These are phyloP conservation scores for Candida pseudoglaebosa DNA, from an alignment of 805 yeast genomes.

Conservation along the genomic window DNA sequence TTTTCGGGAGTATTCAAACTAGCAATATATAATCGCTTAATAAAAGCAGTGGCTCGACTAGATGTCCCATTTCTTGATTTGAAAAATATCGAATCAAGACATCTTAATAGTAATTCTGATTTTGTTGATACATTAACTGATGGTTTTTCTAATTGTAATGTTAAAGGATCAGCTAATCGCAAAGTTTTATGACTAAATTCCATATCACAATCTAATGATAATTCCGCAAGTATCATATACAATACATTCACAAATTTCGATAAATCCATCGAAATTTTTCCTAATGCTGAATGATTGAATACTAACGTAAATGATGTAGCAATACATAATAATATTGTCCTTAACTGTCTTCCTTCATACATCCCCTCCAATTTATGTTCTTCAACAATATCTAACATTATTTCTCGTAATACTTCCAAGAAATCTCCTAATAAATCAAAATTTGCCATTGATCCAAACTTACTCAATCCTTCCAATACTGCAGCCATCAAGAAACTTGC, in stretches of 20 bases:
- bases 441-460: conserved; percentile 88
- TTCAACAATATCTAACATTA: conserved; percentile 51
- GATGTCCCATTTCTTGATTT: conserved; percentile 64
- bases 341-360: conserved; percentile 41
- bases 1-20: conserved; percentile 82
- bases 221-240: conserved; percentile 61
- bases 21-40: conserved; percentile 70
- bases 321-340: conserved; percentile 77
- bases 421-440: conserved; percentile 91
- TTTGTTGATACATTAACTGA: conserved; percentile 85
- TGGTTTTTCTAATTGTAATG: conserved; percentile 47
- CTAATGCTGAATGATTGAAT: conserved; percentile 56
- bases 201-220: conserved; percentile 75
- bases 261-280: conserved; percentile 74
- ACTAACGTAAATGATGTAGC: conserved; percentile 88
- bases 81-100: conserved; percentile 79
- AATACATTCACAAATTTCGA: conserved; percentile 74
- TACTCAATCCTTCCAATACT: conserved; percentile 86
- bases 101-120: conserved; percentile 73
- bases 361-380: conserved; percentile 40
- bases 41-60: conserved; percentile 71
- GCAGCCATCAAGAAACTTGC: conserved; percentile 63
- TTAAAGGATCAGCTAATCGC: conserved; percentile 74
- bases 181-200: conserved; percentile 82
- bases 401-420: conserved; percentile 81